A percentile compares a stretch with the other conserved stretches of the same genome.
These are phyloP conservation scores for Ettlia oleoabundans DNA, from an alignment of 139 green algal species.

Conservation along the genomic window DNA sequence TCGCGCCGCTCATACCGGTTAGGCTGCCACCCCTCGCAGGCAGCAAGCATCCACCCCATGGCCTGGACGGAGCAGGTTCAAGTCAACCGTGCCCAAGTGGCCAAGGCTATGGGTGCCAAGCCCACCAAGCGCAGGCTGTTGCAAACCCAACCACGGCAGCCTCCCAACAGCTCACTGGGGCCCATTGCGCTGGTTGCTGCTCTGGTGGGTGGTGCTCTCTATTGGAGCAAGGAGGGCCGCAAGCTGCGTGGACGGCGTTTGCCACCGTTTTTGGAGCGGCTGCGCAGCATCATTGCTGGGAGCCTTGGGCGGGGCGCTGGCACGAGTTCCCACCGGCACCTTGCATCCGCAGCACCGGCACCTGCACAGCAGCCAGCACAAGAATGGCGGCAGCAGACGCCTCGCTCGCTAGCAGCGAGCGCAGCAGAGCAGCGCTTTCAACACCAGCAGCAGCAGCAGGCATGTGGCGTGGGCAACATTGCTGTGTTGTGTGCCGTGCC, in stretches of 20 bases:
- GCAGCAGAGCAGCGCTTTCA: constrained; percentile 21
- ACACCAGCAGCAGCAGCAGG: neutral
- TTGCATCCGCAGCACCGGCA: neutral
- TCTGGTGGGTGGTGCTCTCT: neutral
- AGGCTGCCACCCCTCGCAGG: neutral
- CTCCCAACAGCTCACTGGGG: neutral
- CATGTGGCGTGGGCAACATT: too few species aligned
- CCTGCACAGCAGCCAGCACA: neutral
- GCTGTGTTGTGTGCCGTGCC: too few species aligned
- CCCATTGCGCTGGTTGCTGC: constrained; percentile 4
- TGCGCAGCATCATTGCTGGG: constrained; percentile 14
- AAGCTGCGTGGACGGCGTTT: constrained; percentile 16
- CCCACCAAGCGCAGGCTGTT: constrained; percentile 1
- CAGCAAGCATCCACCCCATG: neutral
- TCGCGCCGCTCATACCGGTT: neutral
- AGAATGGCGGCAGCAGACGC: constrained; percentile 8
- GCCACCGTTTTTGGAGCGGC: neutral
- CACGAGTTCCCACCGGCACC: too few species aligned
- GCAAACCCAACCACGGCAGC: neutral
- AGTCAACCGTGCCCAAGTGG: neutral
- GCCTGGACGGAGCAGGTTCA: neutral
- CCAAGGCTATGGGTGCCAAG: neutral
- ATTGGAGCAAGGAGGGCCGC: constrained; percentile 3
- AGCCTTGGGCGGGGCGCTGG: neutral
- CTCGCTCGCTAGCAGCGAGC: neutral